Conservation (phyloP, 495 filamentous ascomycete genomes). For the Bacidia gigantensis region DNA sequence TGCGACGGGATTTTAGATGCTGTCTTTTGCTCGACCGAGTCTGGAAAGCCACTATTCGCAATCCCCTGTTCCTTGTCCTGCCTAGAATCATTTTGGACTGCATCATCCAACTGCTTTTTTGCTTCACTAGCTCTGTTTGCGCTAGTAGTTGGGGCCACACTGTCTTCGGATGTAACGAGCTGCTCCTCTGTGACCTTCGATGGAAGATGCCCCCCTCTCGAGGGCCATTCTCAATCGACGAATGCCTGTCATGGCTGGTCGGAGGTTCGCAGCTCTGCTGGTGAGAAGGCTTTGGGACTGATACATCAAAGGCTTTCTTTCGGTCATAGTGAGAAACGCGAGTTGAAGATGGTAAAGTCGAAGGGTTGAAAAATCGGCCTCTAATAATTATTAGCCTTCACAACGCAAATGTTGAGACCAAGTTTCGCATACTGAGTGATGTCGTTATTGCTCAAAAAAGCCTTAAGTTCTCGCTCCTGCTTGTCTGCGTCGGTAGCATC, state of each 20-base stretch:
- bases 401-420: slow-evolving; percentile 17
- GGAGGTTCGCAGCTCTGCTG: background rate
- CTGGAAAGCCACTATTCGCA: background rate
- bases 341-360: slow-evolving; percentile 44
- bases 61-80: background rate
- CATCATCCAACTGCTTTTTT: too few relatives aligned
- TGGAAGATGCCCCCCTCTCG: background rate
- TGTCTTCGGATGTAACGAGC: background rate
- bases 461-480: slow-evolving; percentile 13
- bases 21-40: background rate
- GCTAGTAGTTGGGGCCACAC: too few relatives aligned
- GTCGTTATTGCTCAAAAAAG: slow-evolving; percentile 61
- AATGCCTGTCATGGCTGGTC: background rate
- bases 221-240: background rate
- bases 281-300: background rate
- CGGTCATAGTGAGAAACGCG: slow-evolving; percentile 3
- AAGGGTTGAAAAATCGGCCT: slow-evolving; percentile 49
- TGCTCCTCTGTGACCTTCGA: background rate
- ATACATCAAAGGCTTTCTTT: background rate
- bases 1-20: background rate
- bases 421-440: slow-evolving; percentile 52
- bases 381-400: slow-evolving; percentile 25
- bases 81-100: background rate
- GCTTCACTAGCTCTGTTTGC: too few relatives aligned
- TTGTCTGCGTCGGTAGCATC: slow-evolving; percentile 37